Conservation (phyloP, 1,284 basidiomycete genomes). For the Xerocomus amazonicus region DNA sequence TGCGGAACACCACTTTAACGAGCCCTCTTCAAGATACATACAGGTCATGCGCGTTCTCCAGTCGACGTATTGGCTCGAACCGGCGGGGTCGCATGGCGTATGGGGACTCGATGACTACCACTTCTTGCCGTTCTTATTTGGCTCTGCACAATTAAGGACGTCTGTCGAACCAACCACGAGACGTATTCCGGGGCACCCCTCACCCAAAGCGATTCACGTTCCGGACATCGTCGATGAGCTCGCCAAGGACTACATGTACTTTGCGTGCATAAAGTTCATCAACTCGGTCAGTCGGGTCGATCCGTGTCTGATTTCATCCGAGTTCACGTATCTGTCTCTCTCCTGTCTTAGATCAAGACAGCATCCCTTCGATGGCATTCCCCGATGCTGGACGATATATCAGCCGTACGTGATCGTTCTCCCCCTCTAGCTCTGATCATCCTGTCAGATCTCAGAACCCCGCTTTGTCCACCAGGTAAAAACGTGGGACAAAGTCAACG, state of each 20-base stretch:
- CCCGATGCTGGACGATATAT: slow-evolving; percentile 98
- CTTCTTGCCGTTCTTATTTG: slow-evolving; percentile 93
- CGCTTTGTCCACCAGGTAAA: slow-evolving; percentile 57
- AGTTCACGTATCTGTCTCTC: background rate
- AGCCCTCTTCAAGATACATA: slow-evolving; percentile 61
- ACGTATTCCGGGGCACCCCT: slow-evolving; percentile 61
- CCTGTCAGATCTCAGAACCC: too few relatives aligned
- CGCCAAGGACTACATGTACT: slow-evolving; percentile 92
- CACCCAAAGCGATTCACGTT: slow-evolving; percentile 92
- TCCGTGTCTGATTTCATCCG: background rate
- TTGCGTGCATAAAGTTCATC: slow-evolving; percentile 95
- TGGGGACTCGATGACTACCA: slow-evolving; percentile 99
- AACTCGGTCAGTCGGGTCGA: slow-evolving; percentile 67
- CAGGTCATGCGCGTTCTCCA: slow-evolving; percentile 88
- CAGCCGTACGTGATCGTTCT: slow-evolving; percentile 55
- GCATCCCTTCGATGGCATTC: slow-evolving; percentile 97
- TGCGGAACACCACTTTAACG: background rate
- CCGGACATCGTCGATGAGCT: slow-evolving; percentile 92
- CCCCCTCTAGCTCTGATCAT: too few relatives aligned
- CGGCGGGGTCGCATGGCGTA: slow-evolving; percentile 96
- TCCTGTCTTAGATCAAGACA: slow-evolving; percentile 77
- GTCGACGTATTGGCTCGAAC: slow-evolving; percentile 96
- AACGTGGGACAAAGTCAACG: slow-evolving; percentile 96
- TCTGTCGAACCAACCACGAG: background rate
- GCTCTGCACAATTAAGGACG: slow-evolving; percentile 72